These are phyloP conservation scores for Ustilago curta DNA, from an alignment of 1,284 basidiomycete genomes.

Conservation along the genomic window DNA sequence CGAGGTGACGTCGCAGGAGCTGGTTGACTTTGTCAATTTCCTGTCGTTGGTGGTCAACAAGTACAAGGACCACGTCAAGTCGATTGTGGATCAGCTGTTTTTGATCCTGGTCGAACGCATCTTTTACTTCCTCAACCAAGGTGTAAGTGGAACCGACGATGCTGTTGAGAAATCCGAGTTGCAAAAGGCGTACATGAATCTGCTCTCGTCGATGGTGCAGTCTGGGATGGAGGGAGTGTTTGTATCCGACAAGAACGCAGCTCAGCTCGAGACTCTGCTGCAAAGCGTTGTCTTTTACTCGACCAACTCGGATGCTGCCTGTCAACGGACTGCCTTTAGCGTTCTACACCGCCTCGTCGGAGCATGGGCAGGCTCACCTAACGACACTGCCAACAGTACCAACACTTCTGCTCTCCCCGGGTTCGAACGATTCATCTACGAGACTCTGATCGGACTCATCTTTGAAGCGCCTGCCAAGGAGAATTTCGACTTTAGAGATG, in stretches of 20 bases:
- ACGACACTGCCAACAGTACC: slow-evolving; percentile 26
- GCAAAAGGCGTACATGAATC: slow-evolving; percentile 86
- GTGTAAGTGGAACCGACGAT: slow-evolving; percentile 91
- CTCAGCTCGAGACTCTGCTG: slow-evolving; percentile 82
- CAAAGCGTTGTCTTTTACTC: slow-evolving; percentile 74
- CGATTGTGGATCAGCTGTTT: slow-evolving; percentile 90
- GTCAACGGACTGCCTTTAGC: slow-evolving; percentile 83
- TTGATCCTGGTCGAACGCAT: slow-evolving; percentile 87
- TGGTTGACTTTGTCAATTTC: slow-evolving; percentile 96
- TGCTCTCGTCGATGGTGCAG: slow-evolving; percentile 85
- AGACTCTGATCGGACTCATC: slow-evolving; percentile 82
- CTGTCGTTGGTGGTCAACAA: slow-evolving; percentile 90
- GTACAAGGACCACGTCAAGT: slow-evolving; percentile 85
- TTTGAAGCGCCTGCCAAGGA: slow-evolving; percentile 85
- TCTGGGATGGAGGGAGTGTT: slow-evolving; percentile 83
- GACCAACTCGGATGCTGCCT: slow-evolving; percentile 66
- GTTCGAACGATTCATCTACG: slow-evolving; percentile 93
- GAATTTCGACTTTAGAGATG: slow-evolving; percentile 88
- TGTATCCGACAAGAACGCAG: slow-evolving; percentile 85
- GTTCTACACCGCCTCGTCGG: slow-evolving; percentile 80
- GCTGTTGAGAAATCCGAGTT: slow-evolving; percentile 84
- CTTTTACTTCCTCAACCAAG: slow-evolving; percentile 82
- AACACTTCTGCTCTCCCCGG: slow-evolving; percentile 76
- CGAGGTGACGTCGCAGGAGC: slow-evolving; percentile 90
- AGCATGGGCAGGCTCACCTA: slow-evolving; percentile 77